These are phyloP conservation scores for Blumeria graminis DNA, from an alignment of 2,329 filamentous ascomycete species.

Conservation along the genomic window DNA sequence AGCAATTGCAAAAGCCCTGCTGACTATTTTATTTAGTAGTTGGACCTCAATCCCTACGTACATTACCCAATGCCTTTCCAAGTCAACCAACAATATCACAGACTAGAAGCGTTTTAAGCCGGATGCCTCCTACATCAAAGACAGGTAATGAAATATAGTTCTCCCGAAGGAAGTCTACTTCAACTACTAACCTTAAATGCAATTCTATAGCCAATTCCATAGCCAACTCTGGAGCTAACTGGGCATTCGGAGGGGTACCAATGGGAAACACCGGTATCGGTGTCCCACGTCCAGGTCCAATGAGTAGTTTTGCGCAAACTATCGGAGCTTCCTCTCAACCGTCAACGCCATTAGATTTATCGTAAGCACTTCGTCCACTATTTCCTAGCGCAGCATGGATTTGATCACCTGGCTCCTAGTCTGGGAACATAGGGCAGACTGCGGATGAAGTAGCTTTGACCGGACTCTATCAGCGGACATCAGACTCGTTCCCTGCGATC, in stretches of 20 bases:
- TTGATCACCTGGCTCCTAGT: not conserved
- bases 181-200: not conserved
- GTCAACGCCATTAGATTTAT: constrained; percentile 35
- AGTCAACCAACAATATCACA: constrained; percentile 32
- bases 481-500: too few relatives aligned
- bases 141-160: constrained; percentile 22
- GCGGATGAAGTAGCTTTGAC: not conserved
- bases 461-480: too few relatives aligned
- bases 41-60: constrained; percentile 36
- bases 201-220: constrained; percentile 7
- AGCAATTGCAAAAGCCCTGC: not conserved
- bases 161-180: constrained; percentile 8
- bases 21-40: constrained; percentile 14
- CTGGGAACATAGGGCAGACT: not conserved
- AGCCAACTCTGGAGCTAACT: constrained; percentile 20
- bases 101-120: constrained; percentile 29
- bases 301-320: constrained; percentile 42
- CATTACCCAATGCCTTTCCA: constrained; percentile 35
- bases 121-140: constrained; percentile 41
- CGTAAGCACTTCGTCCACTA: constrained; percentile 25
- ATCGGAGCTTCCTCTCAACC: constrained; percentile 34
- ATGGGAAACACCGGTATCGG: constrained; percentile 32
- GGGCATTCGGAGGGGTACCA: constrained; percentile 38
- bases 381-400: not conserved
- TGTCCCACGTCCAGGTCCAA: constrained; percentile 27